Evolutionary conservation across 2,329 filamentous ascomycete species (phyloP).

Genomic region (Aspergillus sp.): DNA sequence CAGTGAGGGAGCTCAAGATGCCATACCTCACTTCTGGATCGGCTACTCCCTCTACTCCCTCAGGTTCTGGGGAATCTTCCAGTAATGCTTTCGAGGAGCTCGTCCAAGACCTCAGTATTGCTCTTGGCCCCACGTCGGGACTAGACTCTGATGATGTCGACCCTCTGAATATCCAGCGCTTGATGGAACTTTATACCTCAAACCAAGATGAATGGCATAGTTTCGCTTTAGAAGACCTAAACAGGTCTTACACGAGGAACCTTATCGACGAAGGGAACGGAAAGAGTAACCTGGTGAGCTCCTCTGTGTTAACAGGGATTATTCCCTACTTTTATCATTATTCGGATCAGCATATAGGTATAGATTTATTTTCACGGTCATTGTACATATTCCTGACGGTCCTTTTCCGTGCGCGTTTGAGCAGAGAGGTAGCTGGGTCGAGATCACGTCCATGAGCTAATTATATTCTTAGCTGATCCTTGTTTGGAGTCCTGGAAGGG

Average conservation of each 20-base stretch:
- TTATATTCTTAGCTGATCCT: conserved; percentile 67
- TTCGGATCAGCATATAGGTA: neutral
- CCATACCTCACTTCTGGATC: conserved; percentile 31
- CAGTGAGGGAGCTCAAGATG: conserved; percentile 22
- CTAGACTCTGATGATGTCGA: conserved; percentile 81
- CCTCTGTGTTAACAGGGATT: neutral
- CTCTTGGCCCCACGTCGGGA: conserved; percentile 77
- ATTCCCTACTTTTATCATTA: neutral
- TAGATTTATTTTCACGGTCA: neutral
- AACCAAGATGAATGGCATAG: conserved; percentile 68
- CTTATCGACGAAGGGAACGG: conserved; percentile 87
- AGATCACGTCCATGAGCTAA: conserved; percentile 8
- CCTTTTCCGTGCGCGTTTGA: neutral
- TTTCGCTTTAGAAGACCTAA: conserved; percentile 72
- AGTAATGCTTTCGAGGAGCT: conserved; percentile 62
- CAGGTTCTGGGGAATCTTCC: conserved; percentile 8
- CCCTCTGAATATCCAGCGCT: conserved; percentile 64
- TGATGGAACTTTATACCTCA: conserved; percentile 76
- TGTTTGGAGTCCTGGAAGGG: conserved; percentile 84
- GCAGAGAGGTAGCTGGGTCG: neutral
- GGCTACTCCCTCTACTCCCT: conserved; percentile 6
- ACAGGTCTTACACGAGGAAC: conserved; percentile 77
- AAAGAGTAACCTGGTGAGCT: conserved; percentile 69
- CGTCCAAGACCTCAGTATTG: conserved; percentile 69
- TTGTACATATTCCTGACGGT: neutral